phyloP scores from a whole-genome alignment of 352 stramenopile genomes.

The Globisporangium rhizosaccharum region DNA sequence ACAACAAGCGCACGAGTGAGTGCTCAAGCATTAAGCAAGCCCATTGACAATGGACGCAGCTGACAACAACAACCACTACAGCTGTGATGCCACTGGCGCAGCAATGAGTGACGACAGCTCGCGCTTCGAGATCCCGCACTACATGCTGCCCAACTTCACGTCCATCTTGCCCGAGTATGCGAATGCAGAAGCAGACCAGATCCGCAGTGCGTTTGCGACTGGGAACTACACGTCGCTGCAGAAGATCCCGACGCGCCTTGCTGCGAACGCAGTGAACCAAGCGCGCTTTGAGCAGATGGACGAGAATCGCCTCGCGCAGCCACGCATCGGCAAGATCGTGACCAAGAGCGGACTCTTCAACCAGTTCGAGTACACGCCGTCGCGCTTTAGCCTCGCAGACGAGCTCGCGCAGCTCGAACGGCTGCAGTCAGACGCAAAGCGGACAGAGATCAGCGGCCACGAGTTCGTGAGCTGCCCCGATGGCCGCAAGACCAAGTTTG shows the following conservation, averaged over 20 bases:
- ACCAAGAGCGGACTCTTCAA: conserved; percentile 74
- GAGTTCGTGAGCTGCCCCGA: conserved; percentile 59
- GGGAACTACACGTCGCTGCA: conserved; percentile 66
- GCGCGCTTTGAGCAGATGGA: conserved; percentile 74
- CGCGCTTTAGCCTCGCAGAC: conserved; percentile 53
- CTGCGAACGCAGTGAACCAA: conserved; percentile 55
- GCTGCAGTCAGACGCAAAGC: conserved; percentile 60
- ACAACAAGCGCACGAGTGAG: no score
- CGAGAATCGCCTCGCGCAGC: conserved; percentile 50
- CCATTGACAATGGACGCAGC: background rate
- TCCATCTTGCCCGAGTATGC: conserved; percentile 76
- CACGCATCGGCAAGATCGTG: conserved; percentile 34
- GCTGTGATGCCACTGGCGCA: no score
- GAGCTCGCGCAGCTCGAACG: conserved; percentile 65
- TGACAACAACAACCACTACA: background rate
- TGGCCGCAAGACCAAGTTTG: conserved; percentile 55
- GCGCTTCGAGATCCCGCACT: conserved; percentile 35
- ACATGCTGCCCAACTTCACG: conserved; percentile 81
- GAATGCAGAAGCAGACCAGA: conserved; percentile 71
- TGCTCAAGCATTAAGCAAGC: background rate
- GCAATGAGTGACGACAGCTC: no score
- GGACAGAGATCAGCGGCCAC: conserved; percentile 56
- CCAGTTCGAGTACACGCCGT: conserved; percentile 73
- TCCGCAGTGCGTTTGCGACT: conserved; percentile 64
- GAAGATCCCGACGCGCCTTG: conserved; percentile 48